phyloP scores from a whole-genome alignment of 192 early-diverging fungal genomes.

The Thoreauomyces humboldtii region DNA sequence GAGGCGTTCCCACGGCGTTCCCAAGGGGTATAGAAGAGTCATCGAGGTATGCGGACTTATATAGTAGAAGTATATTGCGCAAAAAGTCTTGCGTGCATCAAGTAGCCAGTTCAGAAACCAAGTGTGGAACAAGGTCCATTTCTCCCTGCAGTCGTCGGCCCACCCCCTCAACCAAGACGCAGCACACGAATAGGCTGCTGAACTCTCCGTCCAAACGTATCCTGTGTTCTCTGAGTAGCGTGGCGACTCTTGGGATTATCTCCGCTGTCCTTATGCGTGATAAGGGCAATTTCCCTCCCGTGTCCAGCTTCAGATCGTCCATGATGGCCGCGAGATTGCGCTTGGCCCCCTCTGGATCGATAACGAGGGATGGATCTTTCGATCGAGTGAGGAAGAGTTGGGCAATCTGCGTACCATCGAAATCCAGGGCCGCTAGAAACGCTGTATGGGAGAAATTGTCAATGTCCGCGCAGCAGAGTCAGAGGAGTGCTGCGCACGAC shows the following conservation, averaged over 20 bases:
- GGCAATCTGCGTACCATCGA: conserved; percentile 80
- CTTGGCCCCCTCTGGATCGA: conserved; percentile 74
- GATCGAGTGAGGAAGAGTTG: conserved; percentile 83
- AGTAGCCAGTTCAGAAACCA: too few relatives aligned
- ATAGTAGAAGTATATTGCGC: too few relatives aligned
- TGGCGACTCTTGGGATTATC: conserved; percentile 71
- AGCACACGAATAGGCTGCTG: conserved; percentile 82
- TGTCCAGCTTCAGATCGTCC: conserved; percentile 53
- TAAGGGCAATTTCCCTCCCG: conserved; percentile 67
- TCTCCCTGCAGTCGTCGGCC: conserved; percentile 83
- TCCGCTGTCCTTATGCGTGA: conserved; percentile 75
- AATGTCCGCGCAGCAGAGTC: too few relatives aligned
- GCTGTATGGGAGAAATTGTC: conserved; percentile 40
- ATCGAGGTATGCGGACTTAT: too few relatives aligned
- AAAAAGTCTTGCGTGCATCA: too few relatives aligned
- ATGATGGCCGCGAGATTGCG: conserved; percentile 75
- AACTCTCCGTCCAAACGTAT: conserved; percentile 92
- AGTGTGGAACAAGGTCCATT: conserved; percentile 79
- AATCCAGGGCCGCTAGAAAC: conserved; percentile 80
- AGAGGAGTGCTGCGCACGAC: neutral
- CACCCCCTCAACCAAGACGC: conserved; percentile 91
- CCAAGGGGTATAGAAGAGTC: too few relatives aligned
- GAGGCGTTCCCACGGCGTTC: too few relatives aligned
- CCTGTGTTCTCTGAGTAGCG: conserved; percentile 80
- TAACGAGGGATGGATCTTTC: conserved; percentile 61